Evolutionary conservation across 176 grass and related monocot genomes (phyloP).

Genomic region (Oryza punctata): DNA sequence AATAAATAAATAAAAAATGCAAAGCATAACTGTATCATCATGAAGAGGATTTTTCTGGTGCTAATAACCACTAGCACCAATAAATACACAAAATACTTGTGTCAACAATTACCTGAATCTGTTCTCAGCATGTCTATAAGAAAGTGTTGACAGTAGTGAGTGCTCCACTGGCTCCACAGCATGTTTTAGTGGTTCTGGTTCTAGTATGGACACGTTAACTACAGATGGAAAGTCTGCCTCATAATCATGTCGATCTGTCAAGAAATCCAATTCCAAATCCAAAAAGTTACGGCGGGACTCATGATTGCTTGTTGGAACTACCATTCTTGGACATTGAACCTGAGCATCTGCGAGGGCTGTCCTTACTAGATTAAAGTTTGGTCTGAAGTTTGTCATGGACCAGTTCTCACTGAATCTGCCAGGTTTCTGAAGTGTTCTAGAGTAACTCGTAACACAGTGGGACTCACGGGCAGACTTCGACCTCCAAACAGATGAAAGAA

Average conservation of each 20-base stretch:
- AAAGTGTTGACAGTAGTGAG: conserved; percentile 43
- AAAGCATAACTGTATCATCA: not conserved
- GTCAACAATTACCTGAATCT: conserved; percentile 68
- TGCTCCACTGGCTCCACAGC: conserved; percentile 23
- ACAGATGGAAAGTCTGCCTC: conserved; percentile 58
- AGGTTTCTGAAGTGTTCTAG: conserved; percentile 37
- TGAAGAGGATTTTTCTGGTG: not conserved
- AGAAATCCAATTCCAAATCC: conserved; percentile 76
- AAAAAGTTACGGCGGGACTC: conserved; percentile 50
- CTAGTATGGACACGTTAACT: conserved; percentile 70
- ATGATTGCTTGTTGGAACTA: conserved; percentile 40
- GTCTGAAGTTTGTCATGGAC: conserved; percentile 50
- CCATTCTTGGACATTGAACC: conserved; percentile 36
- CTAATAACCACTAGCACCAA: not conserved
- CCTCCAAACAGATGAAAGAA: conserved; percentile 98
- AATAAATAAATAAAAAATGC: not conserved
- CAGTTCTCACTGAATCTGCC: conserved; percentile 41
- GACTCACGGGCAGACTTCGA: conserved; percentile 52
- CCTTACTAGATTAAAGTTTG: conserved; percentile 58
- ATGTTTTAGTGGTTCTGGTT: conserved; percentile 45
- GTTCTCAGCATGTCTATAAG: conserved; percentile 64
- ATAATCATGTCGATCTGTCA: conserved; percentile 35
- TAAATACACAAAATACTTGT: not conserved
- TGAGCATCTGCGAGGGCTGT: conserved; percentile 66
- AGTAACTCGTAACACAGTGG: conserved; percentile 30